A percentile compares a stretch with the other conserved stretches of the same genome.
These are phyloP conservation scores for Pleurostoma richardsiae DNA, from an alignment of 2,329 filamentous ascomycete genomes.

Conservation along the genomic window DNA sequence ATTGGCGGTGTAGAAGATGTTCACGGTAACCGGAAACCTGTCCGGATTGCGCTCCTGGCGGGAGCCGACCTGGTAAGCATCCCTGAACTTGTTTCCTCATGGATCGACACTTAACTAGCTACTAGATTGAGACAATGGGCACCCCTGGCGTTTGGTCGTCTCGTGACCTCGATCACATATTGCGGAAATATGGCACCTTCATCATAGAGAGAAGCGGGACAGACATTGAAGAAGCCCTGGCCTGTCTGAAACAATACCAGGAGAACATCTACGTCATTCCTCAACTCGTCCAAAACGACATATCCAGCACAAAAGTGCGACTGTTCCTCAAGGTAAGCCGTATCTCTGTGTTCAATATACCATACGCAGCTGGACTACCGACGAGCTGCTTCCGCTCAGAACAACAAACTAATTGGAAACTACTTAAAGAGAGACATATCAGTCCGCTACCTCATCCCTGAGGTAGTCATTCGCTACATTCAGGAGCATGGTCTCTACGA, in stretches of 20 bases:
- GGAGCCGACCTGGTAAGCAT: slow-evolving; percentile 57
- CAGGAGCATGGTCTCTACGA: slow-evolving; percentile 61
- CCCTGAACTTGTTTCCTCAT: too few relatives aligned
- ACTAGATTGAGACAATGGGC: slow-evolving; percentile 63
- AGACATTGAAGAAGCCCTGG: slow-evolving; percentile 81
- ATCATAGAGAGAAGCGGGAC: slow-evolving; percentile 86
- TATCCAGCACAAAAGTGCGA: slow-evolving; percentile 29
- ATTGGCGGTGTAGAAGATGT: slow-evolving; percentile 66
- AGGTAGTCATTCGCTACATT: slow-evolving; percentile 71
- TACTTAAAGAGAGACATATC: slow-evolving; percentile 65
- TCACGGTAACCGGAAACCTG: slow-evolving; percentile 61
- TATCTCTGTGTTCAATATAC: too few relatives aligned
- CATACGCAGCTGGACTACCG: slow-evolving; percentile 67
- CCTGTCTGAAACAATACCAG: slow-evolving; percentile 75
- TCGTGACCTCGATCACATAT: slow-evolving; percentile 81
- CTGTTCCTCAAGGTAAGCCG: slow-evolving; percentile 23
- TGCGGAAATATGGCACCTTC: slow-evolving; percentile 77
- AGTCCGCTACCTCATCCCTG: slow-evolving; percentile 71
- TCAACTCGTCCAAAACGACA: slow-evolving; percentile 79
- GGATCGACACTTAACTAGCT: too few relatives aligned
- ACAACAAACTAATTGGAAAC: too few relatives aligned
- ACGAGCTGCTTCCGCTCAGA: slow-evolving; percentile 62
- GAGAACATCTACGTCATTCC: slow-evolving; percentile 85
- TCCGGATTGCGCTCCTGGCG: slow-evolving; percentile 72
- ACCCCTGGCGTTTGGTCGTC: slow-evolving; percentile 74